Evolutionary conservation across 257 asterid species (phyloP).

Genomic region (Solanum neorickii): DNA sequence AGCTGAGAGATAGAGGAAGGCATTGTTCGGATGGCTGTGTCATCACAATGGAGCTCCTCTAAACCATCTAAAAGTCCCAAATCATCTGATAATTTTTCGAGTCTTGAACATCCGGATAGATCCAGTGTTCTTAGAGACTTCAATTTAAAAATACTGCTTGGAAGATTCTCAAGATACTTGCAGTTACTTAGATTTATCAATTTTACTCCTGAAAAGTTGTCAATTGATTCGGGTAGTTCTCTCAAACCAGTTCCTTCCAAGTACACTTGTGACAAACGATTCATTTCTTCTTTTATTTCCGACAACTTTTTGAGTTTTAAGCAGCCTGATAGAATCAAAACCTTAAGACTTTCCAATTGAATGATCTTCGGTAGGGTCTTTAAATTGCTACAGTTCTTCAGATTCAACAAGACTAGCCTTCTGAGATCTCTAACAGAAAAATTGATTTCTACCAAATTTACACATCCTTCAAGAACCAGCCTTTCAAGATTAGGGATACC

Average conservation of each 20-base stretch:
- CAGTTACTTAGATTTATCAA: not conserved
- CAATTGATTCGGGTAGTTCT: not conserved
- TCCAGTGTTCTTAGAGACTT: not conserved
- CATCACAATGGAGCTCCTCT: not conserved
- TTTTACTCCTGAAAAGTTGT: not conserved
- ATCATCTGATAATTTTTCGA: not conserved
- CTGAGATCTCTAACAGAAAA: not conserved
- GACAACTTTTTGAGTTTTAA: not conserved
- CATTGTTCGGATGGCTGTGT: not conserved
- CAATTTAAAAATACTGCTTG: not conserved
- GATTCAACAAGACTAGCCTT: not conserved
- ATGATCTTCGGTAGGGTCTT: not conserved
- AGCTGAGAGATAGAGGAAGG: not conserved
- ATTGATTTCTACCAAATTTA: not conserved
- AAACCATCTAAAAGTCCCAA: not conserved
- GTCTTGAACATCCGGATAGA: not conserved
- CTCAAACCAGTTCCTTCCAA: not conserved
- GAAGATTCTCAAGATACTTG: not conserved
- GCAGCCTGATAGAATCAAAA: slow-evolving; percentile 5
- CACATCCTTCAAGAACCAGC: slow-evolving; percentile 3
- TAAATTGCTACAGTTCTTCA: not conserved
- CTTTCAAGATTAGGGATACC: slow-evolving; percentile 8
- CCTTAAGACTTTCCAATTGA: not conserved
- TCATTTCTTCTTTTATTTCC: not conserved
- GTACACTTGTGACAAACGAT: not conserved